These are phyloP conservation scores for Plantago ovata DNA, from an alignment of 257 asterid genomes.

Conservation along the genomic window DNA sequence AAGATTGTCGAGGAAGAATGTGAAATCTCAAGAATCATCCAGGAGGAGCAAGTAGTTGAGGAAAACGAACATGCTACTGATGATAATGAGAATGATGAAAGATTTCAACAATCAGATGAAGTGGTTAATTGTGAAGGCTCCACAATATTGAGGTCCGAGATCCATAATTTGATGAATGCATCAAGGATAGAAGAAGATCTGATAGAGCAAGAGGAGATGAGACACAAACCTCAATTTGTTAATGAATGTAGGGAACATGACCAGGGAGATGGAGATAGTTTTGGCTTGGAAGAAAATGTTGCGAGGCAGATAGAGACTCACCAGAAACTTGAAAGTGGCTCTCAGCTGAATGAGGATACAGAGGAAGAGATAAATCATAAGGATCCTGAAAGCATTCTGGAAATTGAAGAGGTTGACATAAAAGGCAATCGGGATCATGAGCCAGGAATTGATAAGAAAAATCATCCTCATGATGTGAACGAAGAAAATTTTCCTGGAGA, in stretches of 20 bases:
- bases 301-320: constrained; percentile 25
- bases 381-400: constrained; percentile 21
- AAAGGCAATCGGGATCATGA: constrained; percentile 26
- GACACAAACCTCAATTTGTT: constrained; percentile 19
- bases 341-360: constrained; percentile 29
- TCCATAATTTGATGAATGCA: constrained; percentile 22
- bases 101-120: constrained; percentile 23
- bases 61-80: constrained; percentile 23
- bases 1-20: constrained; percentile 26
- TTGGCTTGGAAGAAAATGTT: constrained; percentile 36
- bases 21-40: constrained; percentile 22
- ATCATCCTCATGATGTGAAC: constrained; percentile 27
- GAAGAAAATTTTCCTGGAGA: constrained; percentile 29
- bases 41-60: constrained; percentile 27
- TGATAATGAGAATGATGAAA: constrained; percentile 24
- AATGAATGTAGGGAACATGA: constrained; percentile 24
- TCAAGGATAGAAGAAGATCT: constrained; percentile 16
- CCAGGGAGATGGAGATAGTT: constrained; percentile 21
- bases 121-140: constrained; percentile 20
- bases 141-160: constrained; percentile 20
- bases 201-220: constrained; percentile 28
- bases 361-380: constrained; percentile 23
- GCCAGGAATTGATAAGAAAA: constrained; percentile 29
- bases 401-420: constrained; percentile 24
- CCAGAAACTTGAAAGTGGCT: constrained; percentile 27